Evolutionary conservation across 2,329 filamentous ascomycete species (phyloP), one percentile per base, ranked within the genome.

Genomic region (Claviceps citrina): DNA sequence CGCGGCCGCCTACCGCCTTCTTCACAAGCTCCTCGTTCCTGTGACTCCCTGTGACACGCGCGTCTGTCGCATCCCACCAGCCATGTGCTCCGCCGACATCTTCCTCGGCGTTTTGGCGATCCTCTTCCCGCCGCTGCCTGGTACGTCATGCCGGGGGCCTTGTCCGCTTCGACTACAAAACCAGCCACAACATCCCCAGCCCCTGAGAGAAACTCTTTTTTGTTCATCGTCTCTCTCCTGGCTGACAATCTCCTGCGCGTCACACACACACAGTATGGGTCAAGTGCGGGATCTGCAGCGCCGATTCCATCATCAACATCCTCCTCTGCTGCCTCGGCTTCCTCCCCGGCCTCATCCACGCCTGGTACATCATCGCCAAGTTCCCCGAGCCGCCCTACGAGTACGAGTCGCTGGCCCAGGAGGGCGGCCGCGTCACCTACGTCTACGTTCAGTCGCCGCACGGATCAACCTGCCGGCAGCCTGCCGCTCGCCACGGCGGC

Each of bases 201-300:
- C n/a, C n/a, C n/a, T n/a, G n/a, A n/a, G n/a, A n/a, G n/a, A n/a
- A n/a, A n/a, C n/a, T 10, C 12, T 22, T 22, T 4, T 22, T 16
- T 3, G 9, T 22, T 7, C 10, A 15, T 12, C 10, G 32, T 24
- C 22, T n/a, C n/a, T n/a, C n/a, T n/a, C n/a, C n/a, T n/a, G n/a
- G n/a, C n/a, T n/a, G n/a, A n/a, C n/a, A n/a, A n/a, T n/a, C n/a
- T n/a, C n/a, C n/a, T n/a, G n/a, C n/a, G n/a, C n/a, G n/a, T n/a
- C n/a, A n/a, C n/a, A n/a, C n/a, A n/a, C n/a, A n/a, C n/a, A 25
- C 31, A 85, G 91, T 98, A 53, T 98, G 91, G 91, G 84, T 98
- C 45, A 98, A 96, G 67, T 70, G 81, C 54, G 91, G 91, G 47
- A 70, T 98, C 64, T 98, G 91, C 70, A 83, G 79, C 46, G 85